These are phyloP conservation scores for Cetradonia linearis DNA, from an alignment of 495 filamentous ascomycete species.

Conservation along the genomic window DNA sequence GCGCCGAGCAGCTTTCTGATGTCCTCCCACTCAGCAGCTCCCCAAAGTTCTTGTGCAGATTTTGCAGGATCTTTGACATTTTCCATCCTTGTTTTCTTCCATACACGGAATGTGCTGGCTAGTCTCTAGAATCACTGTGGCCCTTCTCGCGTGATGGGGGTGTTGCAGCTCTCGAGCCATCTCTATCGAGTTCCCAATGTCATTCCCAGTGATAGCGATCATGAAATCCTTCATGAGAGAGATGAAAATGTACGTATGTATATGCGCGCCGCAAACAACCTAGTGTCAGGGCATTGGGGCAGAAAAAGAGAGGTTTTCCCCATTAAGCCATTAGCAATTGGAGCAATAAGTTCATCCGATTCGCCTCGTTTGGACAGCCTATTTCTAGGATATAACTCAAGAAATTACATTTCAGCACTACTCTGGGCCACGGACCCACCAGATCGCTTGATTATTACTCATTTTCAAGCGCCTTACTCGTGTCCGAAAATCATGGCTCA, in stretches of 20 bases:
- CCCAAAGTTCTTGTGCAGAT: conserved; percentile 3
- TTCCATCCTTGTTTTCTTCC: conserved; percentile 4
- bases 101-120: conserved; percentile 8
- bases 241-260: neutral
- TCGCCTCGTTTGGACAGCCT: too few species aligned
- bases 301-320: too few species aligned
- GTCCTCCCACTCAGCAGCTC: conserved; percentile 5
- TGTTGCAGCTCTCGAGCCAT: neutral
- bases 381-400: too few species aligned
- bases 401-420: too few species aligned
- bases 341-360: too few species aligned
- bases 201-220: neutral
- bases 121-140: neutral
- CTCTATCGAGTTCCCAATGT: neutral
- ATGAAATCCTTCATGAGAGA: neutral
- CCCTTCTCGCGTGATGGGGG: neutral
- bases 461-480: neutral
- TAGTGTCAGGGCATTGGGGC: neutral
- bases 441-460: too few species aligned
- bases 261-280: neutral
- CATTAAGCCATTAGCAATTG: too few species aligned
- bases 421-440: too few species aligned
- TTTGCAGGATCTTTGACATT: neutral
- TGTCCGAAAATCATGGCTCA: neutral
- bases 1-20: conserved; percentile 3